Base-by-base conservation (phyloP, 495 filamentous ascomycete genomes). In the Penicillium tannophilum region DNA sequence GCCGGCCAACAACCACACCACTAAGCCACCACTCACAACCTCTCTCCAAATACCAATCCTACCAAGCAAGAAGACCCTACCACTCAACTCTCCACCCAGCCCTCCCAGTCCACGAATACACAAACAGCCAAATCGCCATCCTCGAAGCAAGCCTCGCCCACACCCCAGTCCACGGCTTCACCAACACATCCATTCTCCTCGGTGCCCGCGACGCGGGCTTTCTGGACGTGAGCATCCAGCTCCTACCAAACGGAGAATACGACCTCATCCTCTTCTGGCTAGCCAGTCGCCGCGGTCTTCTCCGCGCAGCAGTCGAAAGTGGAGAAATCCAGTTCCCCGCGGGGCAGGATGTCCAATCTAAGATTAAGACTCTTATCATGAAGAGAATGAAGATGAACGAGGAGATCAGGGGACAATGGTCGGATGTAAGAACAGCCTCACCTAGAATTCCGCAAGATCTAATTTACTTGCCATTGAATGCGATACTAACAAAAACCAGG, bases 141-240 rank as follows among this genome's bases (percentile, higher is more conserved):
- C 92, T 98, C 59, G 79, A 88, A 55, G 83, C 91, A 7, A 86
- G 93, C 26, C 84, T 92, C 65, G 54, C 64, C n/a, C 90, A 94
- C 73, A 87, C 97, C 42, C 92, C 92, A 46, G 56, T 72, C 30
- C 86, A 92, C 70, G 94, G 95, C 68, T 98, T 97, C 82, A 88
- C 90, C 3, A 63, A 68, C 30, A 73, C 82, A 9, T 76, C 92
- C 3, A 82, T 98, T 9, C 82, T 84, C 43, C 81, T 89, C 39
- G 94, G 93, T 64, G 89, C 90, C 42, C 86, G 87, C 64, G 90
- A 93, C 64, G 84, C 84, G 28, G 90, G 91, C 48, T 96, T 93
- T 73, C 88, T 92, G 44, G 90, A 94, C 67, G 89, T 92, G 62
- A 91, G 89, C 17, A 82, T 88, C 39, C 93, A 92, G 64, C 71